Conservation (phyloP, 345 rosid genomes). For the Brassica carinata region DNA sequence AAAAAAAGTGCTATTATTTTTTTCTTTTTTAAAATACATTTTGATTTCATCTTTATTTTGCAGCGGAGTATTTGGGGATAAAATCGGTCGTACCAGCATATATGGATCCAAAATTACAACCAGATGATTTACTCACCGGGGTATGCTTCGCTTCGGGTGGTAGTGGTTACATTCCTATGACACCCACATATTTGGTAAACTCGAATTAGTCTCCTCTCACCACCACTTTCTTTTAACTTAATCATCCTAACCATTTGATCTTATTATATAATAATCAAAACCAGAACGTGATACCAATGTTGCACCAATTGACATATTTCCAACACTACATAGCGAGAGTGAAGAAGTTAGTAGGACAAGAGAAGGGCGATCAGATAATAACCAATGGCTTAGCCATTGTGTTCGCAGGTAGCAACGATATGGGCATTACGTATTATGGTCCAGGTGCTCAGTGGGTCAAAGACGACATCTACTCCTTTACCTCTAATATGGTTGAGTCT, state of each 20-base stretch:
- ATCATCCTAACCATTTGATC: neutral
- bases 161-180: conserved; percentile 7
- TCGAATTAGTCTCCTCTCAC: conserved; percentile 4
- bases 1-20: neutral
- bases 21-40: neutral
- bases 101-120: neutral
- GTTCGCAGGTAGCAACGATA: conserved; percentile 10
- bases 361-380: neutral
- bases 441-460: conserved; percentile 11
- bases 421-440: conserved; percentile 14
- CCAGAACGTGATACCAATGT: conserved; percentile 13
- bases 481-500: conserved; percentile 7
- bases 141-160: conserved; percentile 10
- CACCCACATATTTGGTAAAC: conserved; percentile 4
- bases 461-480: neutral
- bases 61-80: conserved; percentile 2
- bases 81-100: neutral
- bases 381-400: conserved; percentile 17
- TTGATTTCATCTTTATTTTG: neutral
- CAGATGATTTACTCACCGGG: conserved; percentile 4
- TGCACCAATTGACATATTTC: neutral
- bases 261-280: neutral
- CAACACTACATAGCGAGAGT: conserved; percentile 11
- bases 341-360: conserved; percentile 6
- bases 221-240: neutral